phyloP scores from a whole-genome alignment of 2,329 filamentous ascomycete species.

The Proliferodiscus dingleyae region DNA sequence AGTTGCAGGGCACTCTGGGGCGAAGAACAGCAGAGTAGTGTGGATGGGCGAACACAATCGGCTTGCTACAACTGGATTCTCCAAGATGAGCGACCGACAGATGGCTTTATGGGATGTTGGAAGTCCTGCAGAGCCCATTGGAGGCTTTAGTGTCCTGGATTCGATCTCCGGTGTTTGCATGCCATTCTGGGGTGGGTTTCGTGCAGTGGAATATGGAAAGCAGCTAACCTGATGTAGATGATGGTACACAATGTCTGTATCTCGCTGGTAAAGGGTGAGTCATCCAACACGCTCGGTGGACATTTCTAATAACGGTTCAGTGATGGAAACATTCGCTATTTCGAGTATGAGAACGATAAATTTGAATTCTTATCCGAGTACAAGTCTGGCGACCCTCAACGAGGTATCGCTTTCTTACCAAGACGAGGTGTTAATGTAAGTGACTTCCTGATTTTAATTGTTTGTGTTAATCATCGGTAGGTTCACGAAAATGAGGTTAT shows the following conservation, averaged over 20 bases:
- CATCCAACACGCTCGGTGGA: neutral
- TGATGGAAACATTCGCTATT: slow-evolving; percentile 98
- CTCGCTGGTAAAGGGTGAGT: slow-evolving; percentile 92
- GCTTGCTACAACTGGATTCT: slow-evolving; percentile 95
- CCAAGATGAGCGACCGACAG: slow-evolving; percentile 96
- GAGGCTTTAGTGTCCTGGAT: slow-evolving; percentile 85
- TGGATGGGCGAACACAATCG: slow-evolving; percentile 98
- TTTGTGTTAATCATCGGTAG: slow-evolving; percentile 36
- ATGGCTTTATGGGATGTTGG: slow-evolving; percentile 93
- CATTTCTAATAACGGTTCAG: slow-evolving; percentile 41
- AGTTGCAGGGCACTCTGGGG: slow-evolving; percentile 77
- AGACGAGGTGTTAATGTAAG: slow-evolving; percentile 87
- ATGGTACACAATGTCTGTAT: slow-evolving; percentile 91
- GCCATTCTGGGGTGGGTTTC: slow-evolving; percentile 82
- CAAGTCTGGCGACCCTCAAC: slow-evolving; percentile 92
- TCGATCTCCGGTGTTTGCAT: slow-evolving; percentile 97
- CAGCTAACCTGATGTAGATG: slow-evolving; percentile 47
- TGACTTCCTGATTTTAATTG: slow-evolving; percentile 9
- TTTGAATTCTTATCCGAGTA: slow-evolving; percentile 97
- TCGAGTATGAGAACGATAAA: slow-evolving; percentile 97
- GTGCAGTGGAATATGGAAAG: slow-evolving; percentile 17
- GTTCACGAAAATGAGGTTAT: slow-evolving; percentile 95
- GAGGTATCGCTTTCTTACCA: slow-evolving; percentile 89
- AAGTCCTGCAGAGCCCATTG: slow-evolving; percentile 72
- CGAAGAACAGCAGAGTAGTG: slow-evolving; percentile 94